A percentile compares a stretch with the other conserved stretches of the same genome.
These are phyloP conservation scores for Hymenoscyphus infarciens DNA, from an alignment of 2,329 filamentous ascomycete species.

Conservation along the genomic window DNA sequence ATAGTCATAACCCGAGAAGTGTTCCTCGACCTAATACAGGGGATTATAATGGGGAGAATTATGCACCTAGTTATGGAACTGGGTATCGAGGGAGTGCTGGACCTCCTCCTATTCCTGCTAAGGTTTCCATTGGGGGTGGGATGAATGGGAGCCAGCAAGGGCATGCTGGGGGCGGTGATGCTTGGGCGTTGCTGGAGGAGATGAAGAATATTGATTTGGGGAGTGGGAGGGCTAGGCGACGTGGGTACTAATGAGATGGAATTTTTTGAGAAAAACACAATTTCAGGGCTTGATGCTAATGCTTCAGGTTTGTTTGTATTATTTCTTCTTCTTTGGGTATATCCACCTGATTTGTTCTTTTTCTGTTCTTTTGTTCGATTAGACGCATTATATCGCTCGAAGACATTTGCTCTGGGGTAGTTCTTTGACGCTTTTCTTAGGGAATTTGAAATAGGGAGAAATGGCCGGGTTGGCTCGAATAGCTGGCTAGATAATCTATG, in stretches of 20 bases:
- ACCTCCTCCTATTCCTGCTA: slow-evolving; percentile 65
- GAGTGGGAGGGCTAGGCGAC: slow-evolving; percentile 44
- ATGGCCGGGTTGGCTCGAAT: neutral
- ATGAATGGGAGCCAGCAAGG: slow-evolving; percentile 33
- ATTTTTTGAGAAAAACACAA: neutral
- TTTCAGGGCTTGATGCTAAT: neutral
- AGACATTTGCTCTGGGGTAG: too few species aligned
- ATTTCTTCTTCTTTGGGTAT: neutral
- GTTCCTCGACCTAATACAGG: slow-evolving; percentile 28
- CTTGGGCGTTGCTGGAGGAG: slow-evolving; percentile 65
- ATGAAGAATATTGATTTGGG: slow-evolving; percentile 66
- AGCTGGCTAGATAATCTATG: neutral
- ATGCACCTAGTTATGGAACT: slow-evolving; percentile 29
- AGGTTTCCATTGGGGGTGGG: slow-evolving; percentile 57
- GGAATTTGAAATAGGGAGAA: slow-evolving; percentile 3
- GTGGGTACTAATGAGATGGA: slow-evolving; percentile 21
- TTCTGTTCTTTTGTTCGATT: neutral
- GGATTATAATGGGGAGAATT: slow-evolving; percentile 31
- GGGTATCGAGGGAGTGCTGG: slow-evolving; percentile 35
- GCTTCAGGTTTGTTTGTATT: neutral
- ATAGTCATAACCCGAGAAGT: slow-evolving; percentile 25
- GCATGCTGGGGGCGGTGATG: slow-evolving; percentile 36
- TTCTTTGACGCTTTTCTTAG: neutral
- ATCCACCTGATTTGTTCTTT: neutral
- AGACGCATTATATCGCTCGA: neutral